phyloP scores from a whole-genome alignment of 2,329 filamentous ascomycete species.

The Epichloe bromicola region DNA sequence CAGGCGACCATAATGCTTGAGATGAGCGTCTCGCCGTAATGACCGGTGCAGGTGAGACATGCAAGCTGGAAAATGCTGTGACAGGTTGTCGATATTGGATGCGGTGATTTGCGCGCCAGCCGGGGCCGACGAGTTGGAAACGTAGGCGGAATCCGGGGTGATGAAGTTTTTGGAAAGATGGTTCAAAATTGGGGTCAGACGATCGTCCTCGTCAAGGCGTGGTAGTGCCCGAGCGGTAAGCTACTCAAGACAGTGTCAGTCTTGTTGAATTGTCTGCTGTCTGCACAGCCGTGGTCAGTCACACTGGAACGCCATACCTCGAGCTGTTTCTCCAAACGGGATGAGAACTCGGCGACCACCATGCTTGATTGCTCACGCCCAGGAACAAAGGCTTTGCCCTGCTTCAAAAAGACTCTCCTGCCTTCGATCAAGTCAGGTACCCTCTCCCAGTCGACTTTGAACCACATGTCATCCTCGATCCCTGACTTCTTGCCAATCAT shows the following conservation, averaged over 20 bases:
- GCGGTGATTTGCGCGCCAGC: slow-evolving; percentile 65
- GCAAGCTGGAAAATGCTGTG: slow-evolving; percentile 76
- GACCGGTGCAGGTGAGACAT: slow-evolving; percentile 86
- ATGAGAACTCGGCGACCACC: slow-evolving; percentile 76
- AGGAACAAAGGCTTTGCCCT: slow-evolving; percentile 84
- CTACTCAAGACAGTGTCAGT: slow-evolving; percentile 24
- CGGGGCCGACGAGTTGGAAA: slow-evolving; percentile 45
- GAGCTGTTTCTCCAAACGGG: slow-evolving; percentile 65
- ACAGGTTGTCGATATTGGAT: slow-evolving; percentile 64
- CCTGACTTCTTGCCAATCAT: slow-evolving; percentile 25
- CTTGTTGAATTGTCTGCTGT: background rate
- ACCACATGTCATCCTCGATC: slow-evolving; percentile 72
- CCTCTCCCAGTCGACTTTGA: slow-evolving; percentile 91
- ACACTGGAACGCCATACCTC: slow-evolving; percentile 42
- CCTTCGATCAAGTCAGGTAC: slow-evolving; percentile 83
- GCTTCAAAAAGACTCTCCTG: slow-evolving; percentile 61
- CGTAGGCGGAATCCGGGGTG: slow-evolving; percentile 76
- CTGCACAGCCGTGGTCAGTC: no score
- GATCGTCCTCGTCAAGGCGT: slow-evolving; percentile 89
- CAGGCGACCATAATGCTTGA: slow-evolving; percentile 85
- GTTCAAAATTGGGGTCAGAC: slow-evolving; percentile 54
- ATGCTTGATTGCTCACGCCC: slow-evolving; percentile 76
- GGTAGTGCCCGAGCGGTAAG: slow-evolving; percentile 84
- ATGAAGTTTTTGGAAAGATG: slow-evolving; percentile 94
- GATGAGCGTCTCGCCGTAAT: slow-evolving; percentile 73